A percentile compares a stretch with the other conserved stretches of the same genome.
phyloP scores from a whole-genome alignment of 345 rosid species.

The Punica granatum region DNA sequence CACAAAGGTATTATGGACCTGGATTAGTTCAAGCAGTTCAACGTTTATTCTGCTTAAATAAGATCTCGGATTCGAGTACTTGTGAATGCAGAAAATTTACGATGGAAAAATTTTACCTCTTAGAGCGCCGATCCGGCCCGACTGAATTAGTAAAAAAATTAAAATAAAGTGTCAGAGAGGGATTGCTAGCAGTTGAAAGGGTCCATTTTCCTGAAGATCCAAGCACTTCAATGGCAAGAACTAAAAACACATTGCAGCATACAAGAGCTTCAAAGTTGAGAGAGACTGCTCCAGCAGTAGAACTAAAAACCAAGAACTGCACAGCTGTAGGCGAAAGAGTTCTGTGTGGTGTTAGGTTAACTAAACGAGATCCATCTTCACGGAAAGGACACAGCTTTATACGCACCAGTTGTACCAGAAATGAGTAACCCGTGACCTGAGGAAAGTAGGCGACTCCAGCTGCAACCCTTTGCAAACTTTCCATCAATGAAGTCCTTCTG shows the following conservation, averaged over 20 bases:
- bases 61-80: no score
- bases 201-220: background rate
- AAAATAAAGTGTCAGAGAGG: background rate
- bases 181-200: background rate
- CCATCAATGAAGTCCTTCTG: background rate
- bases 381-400: background rate
- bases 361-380: background rate
- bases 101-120: no score
- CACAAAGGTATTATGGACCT: no score
- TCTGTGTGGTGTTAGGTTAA: background rate
- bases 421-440: background rate
- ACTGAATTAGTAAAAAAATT: no score
- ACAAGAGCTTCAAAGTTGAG: background rate
- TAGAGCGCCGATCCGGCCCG: no score
- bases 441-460: background rate
- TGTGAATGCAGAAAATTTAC: no score
- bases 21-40: no score
- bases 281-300: background rate
- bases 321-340: background rate
- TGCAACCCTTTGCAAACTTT: background rate
- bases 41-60: no score
- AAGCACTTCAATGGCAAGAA: background rate
- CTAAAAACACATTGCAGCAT: background rate
- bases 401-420: background rate
- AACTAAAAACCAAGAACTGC: background rate